Conservation (phyloP, 2,329 filamentous ascomycete species). For the Arthrobotrys musiformis region DNA sequence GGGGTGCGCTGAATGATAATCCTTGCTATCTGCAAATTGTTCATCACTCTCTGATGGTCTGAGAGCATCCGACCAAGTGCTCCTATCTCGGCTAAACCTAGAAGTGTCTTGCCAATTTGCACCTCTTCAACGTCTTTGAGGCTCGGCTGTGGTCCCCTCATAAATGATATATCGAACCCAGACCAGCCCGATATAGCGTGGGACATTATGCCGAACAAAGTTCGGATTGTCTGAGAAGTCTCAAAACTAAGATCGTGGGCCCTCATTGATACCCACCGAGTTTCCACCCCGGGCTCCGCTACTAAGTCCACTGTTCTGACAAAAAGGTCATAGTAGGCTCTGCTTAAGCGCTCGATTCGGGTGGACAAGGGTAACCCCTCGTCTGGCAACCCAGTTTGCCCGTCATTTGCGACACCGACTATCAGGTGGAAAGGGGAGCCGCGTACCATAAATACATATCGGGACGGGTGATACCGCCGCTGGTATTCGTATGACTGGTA, state of each 20-base stretch:
- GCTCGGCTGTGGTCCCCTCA: neutral
- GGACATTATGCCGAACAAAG: slow-evolving; percentile 11
- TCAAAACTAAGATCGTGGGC: slow-evolving; percentile 25
- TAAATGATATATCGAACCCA: slow-evolving; percentile 26
- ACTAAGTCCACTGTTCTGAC: neutral
- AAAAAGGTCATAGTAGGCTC: slow-evolving; percentile 29
- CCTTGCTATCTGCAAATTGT: slow-evolving; percentile 13
- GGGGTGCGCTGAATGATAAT: slow-evolving; percentile 10
- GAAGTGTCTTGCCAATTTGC: slow-evolving; percentile 24
- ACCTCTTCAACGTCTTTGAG: slow-evolving; percentile 13
- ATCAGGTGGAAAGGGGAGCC: slow-evolving; percentile 25
- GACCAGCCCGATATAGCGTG: neutral
- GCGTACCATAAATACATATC: slow-evolving; percentile 2
- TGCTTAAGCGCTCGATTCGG: slow-evolving; percentile 10
- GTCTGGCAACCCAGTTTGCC: neutral
- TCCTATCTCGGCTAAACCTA: slow-evolving; percentile 28
- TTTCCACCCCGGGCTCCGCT: neutral
- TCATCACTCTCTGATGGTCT: slow-evolving; percentile 14
- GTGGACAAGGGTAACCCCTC: neutral
- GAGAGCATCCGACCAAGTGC: slow-evolving; percentile 22
- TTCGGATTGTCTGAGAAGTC: slow-evolving; percentile 5
- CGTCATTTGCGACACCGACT: neutral
- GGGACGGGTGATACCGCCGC: neutral
- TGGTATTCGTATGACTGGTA: slow-evolving; percentile 16
- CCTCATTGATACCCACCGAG: slow-evolving; percentile 25